These are phyloP conservation scores for Rhododendron simsii DNA, from an alignment of 148 eudicot species.

Conservation along the genomic window DNA sequence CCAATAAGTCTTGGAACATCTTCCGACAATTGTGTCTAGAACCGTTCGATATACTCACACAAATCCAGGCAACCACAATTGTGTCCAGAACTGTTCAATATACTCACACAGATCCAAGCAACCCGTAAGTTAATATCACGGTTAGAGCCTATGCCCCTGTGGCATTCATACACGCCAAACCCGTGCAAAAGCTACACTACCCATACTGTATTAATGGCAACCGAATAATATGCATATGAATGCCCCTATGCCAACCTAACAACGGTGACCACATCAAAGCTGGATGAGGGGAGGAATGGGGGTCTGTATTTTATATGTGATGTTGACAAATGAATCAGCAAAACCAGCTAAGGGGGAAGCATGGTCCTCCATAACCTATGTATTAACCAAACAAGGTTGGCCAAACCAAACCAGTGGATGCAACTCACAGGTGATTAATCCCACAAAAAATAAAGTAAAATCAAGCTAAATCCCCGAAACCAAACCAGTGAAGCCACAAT, in stretches of 20 bases:
- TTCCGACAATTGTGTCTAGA: too few species aligned
- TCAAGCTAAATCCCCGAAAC: not conserved
- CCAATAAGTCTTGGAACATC: not conserved
- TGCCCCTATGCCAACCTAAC: not conserved
- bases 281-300: slow-evolving; percentile 1
- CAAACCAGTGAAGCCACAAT: not conserved
- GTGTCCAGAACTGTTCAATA: too few species aligned
- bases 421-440: not conserved
- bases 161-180: not conserved
- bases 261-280: not conserved
- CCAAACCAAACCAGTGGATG: not conserved
- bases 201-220: not conserved
- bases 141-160: not conserved
- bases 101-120: too few species aligned
- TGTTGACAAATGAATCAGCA: not conserved
- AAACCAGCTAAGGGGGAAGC: not conserved
- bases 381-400: not conserved
- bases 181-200: not conserved
- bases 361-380: not conserved
- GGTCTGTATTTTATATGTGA: not conserved
- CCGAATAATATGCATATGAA: not conserved
- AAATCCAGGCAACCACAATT: too few species aligned
- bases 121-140: not conserved
- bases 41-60: too few species aligned
- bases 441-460: not conserved